Conservation (phyloP, 2,329 filamentous ascomycete genomes). For the Claviceps purpurea region DNA sequence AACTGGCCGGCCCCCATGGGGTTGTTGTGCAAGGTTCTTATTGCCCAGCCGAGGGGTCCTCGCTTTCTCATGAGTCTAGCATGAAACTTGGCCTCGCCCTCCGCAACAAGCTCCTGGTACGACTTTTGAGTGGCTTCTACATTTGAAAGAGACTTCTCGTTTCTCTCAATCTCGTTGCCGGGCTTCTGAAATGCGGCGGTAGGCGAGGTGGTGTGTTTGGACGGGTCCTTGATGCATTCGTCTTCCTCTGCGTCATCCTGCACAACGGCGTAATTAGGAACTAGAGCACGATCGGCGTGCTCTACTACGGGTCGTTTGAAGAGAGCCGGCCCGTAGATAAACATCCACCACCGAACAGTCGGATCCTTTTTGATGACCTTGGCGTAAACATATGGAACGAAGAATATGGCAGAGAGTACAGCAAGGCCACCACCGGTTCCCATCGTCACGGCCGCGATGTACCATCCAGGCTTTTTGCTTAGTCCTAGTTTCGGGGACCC, state of each 20-base stretch:
- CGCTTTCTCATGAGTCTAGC: slow-evolving; percentile 46
- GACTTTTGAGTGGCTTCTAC: slow-evolving; percentile 34
- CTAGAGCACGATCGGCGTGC: slow-evolving; percentile 38
- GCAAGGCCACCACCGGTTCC: slow-evolving; percentile 48
- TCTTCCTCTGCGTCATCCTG: slow-evolving; percentile 39
- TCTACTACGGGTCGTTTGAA: slow-evolving; percentile 42
- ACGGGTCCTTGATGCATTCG: slow-evolving; percentile 24
- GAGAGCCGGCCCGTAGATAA: slow-evolving; percentile 49
- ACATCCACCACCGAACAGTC: slow-evolving; percentile 48
- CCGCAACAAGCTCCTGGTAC: slow-evolving; percentile 49
- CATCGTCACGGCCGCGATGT: slow-evolving; percentile 52
- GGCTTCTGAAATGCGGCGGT: slow-evolving; percentile 9
- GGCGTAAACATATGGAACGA: slow-evolving; percentile 55
- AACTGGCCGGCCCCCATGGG: slow-evolving; percentile 58
- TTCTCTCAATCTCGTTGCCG: slow-evolving; percentile 18
- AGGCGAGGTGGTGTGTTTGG: background rate
- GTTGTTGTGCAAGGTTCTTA: slow-evolving; percentile 63
- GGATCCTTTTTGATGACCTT: slow-evolving; percentile 56
- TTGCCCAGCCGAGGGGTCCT: slow-evolving; percentile 67
- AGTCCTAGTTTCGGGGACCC: slow-evolving; percentile 56
- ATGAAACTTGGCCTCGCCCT: slow-evolving; percentile 46
- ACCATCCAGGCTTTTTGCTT: slow-evolving; percentile 48
- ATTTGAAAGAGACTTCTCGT: slow-evolving; percentile 11
- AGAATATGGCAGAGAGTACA: slow-evolving; percentile 51
- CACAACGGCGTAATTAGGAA: slow-evolving; percentile 67